Percentiles rank a stretch among this genome's conserved stretches.
Evolutionary conservation across 108 stramenopile species (phyloP).

Genomic region (Bacterosira constricta): DNA sequence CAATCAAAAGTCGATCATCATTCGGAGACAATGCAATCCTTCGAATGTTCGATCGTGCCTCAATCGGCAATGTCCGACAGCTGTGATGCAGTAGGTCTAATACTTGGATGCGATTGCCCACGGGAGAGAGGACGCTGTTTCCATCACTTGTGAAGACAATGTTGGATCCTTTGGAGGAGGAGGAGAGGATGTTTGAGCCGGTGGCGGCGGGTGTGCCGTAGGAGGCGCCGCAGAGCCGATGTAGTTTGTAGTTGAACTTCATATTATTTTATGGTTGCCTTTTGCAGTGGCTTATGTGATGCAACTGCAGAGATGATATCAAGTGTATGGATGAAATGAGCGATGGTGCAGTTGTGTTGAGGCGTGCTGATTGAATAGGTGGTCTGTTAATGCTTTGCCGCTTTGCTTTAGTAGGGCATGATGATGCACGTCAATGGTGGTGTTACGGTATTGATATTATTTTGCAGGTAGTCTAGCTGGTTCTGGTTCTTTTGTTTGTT

Average conservation of each 20-base stretch:
- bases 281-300: no score
- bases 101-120: slow-evolving; percentile 93
- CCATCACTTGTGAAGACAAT: slow-evolving; percentile 93
- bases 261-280: no score
- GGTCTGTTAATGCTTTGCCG: no score
- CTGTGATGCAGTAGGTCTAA: slow-evolving; percentile 91
- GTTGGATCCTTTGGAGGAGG: slow-evolving; percentile 80
- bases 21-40: slow-evolving; percentile 85
- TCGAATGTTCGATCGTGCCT: slow-evolving; percentile 91
- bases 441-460: no score
- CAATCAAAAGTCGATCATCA: slow-evolving; percentile 79
- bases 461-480: no score
- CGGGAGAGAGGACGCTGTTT: slow-evolving; percentile 85
- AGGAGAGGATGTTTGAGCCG: slow-evolving; percentile 44
- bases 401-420: no score
- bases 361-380: no score
- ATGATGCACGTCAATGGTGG: no score
- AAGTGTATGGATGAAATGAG: no score
- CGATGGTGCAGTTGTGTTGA: no score
- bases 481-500: no score
- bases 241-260: slow-evolving; percentile 96
- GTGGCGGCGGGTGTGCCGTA: slow-evolving; percentile 81
- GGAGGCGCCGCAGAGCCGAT: slow-evolving; percentile 93
- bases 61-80: slow-evolving; percentile 87
- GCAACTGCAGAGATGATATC: no score